Base-by-base conservation (phyloP, 2,329 filamentous ascomycete species). In the Helotiales sp. region DNA sequence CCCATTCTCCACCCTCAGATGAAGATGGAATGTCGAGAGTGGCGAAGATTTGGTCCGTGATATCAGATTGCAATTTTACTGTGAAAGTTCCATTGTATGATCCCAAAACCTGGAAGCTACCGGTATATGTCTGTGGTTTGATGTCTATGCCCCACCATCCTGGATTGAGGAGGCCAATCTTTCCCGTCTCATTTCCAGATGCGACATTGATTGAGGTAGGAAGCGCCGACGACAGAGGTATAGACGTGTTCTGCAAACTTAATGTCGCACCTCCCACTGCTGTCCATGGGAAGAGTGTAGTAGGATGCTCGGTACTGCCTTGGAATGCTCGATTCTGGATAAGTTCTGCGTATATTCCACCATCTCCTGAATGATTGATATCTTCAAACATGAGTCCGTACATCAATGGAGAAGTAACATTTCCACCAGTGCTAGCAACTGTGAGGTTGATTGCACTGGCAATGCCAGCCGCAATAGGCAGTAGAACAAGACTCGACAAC, bases 301-400 rank as follows among this genome's bases (percentile, higher is more conserved):
- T 86, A 71, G 33, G 78, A 73, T 27, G 84, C 70, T 12, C 60
- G 15, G 52, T 78, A 15, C 67, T 63, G 19, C 73, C 71, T 70
- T 91, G 88, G 67, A 91, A 90, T 10, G 86, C 88, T 49, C 86
- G 81, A 71, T 91, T 91, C 52, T 80, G 81, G 56, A 91, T 81
- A 55, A 91, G 72, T 67, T 91, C 87, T 49, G 84, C 87, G 68
- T 91, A 90, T 25, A 70, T 67, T 7, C 67, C 68, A 13, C 68
- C 67, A 53, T 70, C 68, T 5, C 68, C 68, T 12, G 67, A 70
- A 48, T 70, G 63, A 22, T 64, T 70, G 34, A 70, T 71, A 33
- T 70, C 68, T 50, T 71, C 68, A 42, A 70, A 70, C 67, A 71
- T 70, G 9, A 69, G 52, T 17, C 67, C 67, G 50, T 70, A 71